A percentile compares a stretch with the other conserved stretches of the same genome.
phyloP scores from a whole-genome alignment of 2,329 filamentous ascomycete genomes.

The Microcyclosporella mali region DNA sequence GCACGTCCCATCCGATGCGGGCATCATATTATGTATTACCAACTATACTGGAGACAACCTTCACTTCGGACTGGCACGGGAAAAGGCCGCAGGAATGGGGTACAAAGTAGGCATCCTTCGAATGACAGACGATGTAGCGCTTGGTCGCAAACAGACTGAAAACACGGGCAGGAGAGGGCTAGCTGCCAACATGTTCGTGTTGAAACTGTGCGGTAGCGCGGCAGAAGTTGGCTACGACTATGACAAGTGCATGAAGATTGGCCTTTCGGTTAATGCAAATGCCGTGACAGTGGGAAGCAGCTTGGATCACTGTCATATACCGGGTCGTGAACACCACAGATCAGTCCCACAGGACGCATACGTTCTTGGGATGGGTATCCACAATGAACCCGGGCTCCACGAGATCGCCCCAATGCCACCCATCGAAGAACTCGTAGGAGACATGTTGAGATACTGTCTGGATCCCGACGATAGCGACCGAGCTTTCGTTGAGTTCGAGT shows the following conservation, averaged over 20 bases:
- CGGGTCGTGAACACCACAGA: constrained; percentile 46
- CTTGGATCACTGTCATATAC: constrained; percentile 50
- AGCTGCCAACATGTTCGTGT: constrained; percentile 44
- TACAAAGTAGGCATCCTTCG: constrained; percentile 43
- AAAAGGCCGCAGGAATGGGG: constrained; percentile 41
- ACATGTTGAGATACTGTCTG: constrained; percentile 45
- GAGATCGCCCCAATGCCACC: constrained; percentile 44
- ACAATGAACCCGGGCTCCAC: constrained; percentile 46
- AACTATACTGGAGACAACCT: constrained; percentile 48
- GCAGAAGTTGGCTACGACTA: constrained; percentile 41
- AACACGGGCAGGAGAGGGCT: constrained; percentile 46
- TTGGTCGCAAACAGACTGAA: constrained; percentile 44
- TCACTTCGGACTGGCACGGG: constrained; percentile 45
- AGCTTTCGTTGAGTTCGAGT: constrained; percentile 44
- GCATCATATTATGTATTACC: constrained; percentile 44
- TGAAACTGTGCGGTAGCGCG: constrained; percentile 44
- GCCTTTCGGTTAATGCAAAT: constrained; percentile 39
- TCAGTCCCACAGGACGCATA: constrained; percentile 29
- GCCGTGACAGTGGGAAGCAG: constrained; percentile 47
- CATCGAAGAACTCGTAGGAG: constrained; percentile 43
- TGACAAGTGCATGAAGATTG: constrained; percentile 41
- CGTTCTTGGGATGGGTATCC: constrained; percentile 46
- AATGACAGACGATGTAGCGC: constrained; percentile 45
- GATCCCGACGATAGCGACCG: constrained; percentile 44
- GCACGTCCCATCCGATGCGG: constrained; percentile 41